A percentile compares a stretch with the other conserved stretches of the same genome.
These are phyloP conservation scores for Rhinocladiella similis DNA, from an alignment of 2,329 filamentous ascomycete genomes.

Conservation along the genomic window DNA sequence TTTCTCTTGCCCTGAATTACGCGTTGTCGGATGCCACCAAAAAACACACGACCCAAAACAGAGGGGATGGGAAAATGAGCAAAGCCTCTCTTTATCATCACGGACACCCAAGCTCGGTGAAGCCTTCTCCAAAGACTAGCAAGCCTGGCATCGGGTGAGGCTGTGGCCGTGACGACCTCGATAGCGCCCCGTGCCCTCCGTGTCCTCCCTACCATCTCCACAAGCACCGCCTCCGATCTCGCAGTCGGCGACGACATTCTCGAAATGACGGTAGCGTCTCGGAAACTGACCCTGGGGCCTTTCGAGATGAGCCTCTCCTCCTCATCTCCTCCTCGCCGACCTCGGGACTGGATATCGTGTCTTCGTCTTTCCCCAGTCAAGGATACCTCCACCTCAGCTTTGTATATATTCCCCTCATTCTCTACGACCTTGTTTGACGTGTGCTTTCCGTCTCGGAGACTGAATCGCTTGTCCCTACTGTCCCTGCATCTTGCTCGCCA, in stretches of 20 bases:
- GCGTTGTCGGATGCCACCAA: too few relatives aligned
- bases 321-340: conserved; percentile 15
- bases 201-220: background rate
- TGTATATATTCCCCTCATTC: conserved; percentile 18
- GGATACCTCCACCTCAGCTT: background rate
- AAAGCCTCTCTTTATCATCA: too few relatives aligned
- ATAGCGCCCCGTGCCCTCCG: too few relatives aligned
- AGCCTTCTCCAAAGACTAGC: too few relatives aligned
- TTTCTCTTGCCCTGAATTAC: background rate
- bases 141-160: too few relatives aligned
- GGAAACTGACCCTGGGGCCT: conserved; percentile 7
- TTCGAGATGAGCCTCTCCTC: conserved; percentile 13
- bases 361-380: background rate
- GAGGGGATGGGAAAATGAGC: too few relatives aligned
- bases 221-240: conserved; percentile 13
- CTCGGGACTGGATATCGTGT: conserved; percentile 5
- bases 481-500: background rate
- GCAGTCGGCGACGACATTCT: conserved; percentile 9
- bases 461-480: background rate
- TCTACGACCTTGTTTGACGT: background rate
- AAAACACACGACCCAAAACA: background rate
- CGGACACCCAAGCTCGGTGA: too few relatives aligned
- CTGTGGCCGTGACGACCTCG: too few relatives aligned
- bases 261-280: conserved; percentile 23
- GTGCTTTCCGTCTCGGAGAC: background rate